Conservation (phyloP, 768 basidiomycete genomes). For the Tricholoma saponaceum region DNA sequence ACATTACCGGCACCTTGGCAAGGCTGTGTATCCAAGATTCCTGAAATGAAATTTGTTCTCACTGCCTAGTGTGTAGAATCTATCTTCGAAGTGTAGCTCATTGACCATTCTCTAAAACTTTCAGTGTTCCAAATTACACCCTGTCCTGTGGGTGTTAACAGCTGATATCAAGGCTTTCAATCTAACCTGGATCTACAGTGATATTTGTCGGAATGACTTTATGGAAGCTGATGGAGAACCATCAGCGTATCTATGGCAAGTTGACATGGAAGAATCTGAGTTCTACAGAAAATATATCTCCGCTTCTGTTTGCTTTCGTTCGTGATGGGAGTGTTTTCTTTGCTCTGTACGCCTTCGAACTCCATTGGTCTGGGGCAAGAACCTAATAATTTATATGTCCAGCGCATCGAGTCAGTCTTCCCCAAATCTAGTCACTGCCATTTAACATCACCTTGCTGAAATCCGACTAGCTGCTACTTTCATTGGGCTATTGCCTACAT, state of each 20-base stretch:
- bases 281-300: background rate
- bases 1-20: background rate
- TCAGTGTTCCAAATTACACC: background rate
- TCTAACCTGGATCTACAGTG: background rate
- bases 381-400: background rate
- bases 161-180: background rate
- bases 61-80: background rate
- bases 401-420: background rate
- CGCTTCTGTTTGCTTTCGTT: too few species aligned
- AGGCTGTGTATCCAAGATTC: background rate
- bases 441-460: background rate
- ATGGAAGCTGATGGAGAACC: background rate
- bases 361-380: background rate
- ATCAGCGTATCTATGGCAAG: background rate
- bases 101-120: background rate
- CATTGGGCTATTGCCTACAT: background rate
- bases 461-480: background rate
- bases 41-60: background rate
- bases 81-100: background rate
- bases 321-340: too few species aligned
- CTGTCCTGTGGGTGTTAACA: background rate
- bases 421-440: too few species aligned
- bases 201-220: background rate
- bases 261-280: background rate
- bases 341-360: too few species aligned